Conservation (phyloP, 148 eudicot species). For the Amaranthus hypochondriacus region DNA sequence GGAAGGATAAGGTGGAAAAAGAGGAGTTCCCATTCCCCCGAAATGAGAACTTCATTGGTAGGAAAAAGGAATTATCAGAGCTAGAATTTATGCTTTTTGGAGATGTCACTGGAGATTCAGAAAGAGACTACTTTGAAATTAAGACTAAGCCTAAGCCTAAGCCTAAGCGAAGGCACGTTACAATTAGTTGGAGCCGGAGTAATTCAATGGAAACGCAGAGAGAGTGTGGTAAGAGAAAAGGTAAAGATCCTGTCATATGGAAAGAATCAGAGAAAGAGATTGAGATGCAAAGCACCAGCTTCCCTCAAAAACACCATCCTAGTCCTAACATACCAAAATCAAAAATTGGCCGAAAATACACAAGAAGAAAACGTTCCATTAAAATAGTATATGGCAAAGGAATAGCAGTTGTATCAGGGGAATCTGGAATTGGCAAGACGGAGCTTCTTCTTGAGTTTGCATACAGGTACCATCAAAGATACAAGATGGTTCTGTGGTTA, state of each 20-base stretch:
- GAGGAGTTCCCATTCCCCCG: constrained; percentile 92
- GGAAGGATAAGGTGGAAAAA: constrained; percentile 80
- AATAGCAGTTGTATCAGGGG: constrained; percentile 82
- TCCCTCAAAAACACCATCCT: constrained; percentile 32
- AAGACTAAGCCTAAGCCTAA: constrained; percentile 41
- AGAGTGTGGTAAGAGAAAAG: constrained; percentile 50
- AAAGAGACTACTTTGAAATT: constrained; percentile 78
- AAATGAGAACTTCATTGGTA: constrained; percentile 79
- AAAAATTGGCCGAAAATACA: constrained; percentile 40
- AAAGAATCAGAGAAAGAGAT: constrained; percentile 90
- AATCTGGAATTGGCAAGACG: constrained; percentile 92
- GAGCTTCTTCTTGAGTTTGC: constrained; percentile 95
- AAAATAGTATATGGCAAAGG: constrained; percentile 84
- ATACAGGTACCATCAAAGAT: constrained; percentile 76
- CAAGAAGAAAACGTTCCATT: constrained; percentile 49
- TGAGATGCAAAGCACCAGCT: constrained; percentile 67
- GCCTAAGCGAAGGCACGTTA: constrained; percentile 51
- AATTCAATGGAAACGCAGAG: constrained; percentile 52
- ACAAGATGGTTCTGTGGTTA: constrained; percentile 92
- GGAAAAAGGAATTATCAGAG: constrained; percentile 85
- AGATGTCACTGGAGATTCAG: constrained; percentile 74
- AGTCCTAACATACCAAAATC: constrained; percentile 28
- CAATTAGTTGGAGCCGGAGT: constrained; percentile 69
- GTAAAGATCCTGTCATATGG: constrained; percentile 84
- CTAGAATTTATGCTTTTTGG: constrained; percentile 93